Percentiles rank a stretch among this genome's conserved stretches.
These are phyloP conservation scores for Pharus latifolius DNA, from an alignment of 176 grass and related monocot genomes.

Conservation along the genomic window DNA sequence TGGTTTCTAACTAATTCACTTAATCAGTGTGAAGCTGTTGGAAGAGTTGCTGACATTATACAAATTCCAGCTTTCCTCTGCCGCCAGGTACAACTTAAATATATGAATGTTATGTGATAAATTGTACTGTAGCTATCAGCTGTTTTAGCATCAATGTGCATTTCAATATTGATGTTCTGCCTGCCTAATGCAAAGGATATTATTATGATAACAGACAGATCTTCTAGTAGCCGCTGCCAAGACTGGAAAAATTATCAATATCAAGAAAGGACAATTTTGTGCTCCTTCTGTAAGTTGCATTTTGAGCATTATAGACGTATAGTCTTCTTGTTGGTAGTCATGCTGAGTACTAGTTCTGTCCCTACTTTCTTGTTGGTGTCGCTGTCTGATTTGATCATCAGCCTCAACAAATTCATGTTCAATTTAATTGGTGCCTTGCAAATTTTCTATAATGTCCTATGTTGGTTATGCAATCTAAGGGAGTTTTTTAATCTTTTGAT, in stretches of 20 bases:
- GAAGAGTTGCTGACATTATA: conserved; percentile 94
- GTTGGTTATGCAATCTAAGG: not conserved
- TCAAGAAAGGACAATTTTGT: conserved; percentile 99
- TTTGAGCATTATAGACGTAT: not conserved
- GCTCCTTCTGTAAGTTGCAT: conserved; percentile 78
- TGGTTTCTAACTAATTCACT: conserved; percentile 15
- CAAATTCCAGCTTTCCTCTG: conserved; percentile 98
- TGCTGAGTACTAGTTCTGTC: not conserved
- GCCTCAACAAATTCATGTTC: not conserved
- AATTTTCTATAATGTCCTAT: not conserved
- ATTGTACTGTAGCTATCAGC: not conserved
- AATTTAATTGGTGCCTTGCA: conserved; percentile 1
- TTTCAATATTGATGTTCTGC: not conserved
- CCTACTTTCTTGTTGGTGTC: not conserved
- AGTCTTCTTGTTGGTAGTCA: not conserved
- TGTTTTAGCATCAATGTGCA: conserved; percentile 1
- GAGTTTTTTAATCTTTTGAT: not conserved
- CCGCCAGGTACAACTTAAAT: conserved; percentile 57
- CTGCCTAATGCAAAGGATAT: conserved; percentile 14
- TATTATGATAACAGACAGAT: conserved; percentile 58
- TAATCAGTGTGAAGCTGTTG: conserved; percentile 87
- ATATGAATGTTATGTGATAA: not conserved
- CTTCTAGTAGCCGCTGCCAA: conserved; percentile 85
- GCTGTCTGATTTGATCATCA: not conserved
- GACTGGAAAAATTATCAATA: conserved; percentile 94